Percentiles rank a stretch among this genome's conserved stretches.
Evolutionary conservation across 2,329 filamentous ascomycete species (phyloP).

Genomic region (Massarina eburnea): DNA sequence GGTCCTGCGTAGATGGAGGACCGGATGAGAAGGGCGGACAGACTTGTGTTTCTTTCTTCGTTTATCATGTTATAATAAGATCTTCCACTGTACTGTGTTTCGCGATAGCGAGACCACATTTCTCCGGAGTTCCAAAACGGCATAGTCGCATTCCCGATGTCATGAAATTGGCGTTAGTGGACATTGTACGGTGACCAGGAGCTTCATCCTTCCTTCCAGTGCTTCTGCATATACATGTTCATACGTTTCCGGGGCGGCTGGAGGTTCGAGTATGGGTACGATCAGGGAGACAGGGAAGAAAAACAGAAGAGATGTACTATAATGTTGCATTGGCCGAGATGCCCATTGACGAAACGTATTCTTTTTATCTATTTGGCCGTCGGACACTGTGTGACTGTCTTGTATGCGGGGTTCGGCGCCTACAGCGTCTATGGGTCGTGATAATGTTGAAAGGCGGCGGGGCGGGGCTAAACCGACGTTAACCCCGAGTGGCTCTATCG

Average conservation of each 20-base stretch:
- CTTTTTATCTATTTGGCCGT: neutral
- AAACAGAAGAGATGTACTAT: neutral
- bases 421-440: conserved; percentile 14
- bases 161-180: neutral
- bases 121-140: conserved; percentile 1
- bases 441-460: neutral
- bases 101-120: conserved; percentile 4
- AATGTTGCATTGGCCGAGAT: neutral
- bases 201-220: neutral
- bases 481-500: conserved; percentile 10
- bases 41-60: neutral
- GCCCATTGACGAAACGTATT: neutral
- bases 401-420: conserved; percentile 11
- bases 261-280: neutral
- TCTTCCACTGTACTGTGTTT: neutral
- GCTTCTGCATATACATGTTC: conserved; percentile 3
- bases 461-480: no score
- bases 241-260: conserved; percentile 13
- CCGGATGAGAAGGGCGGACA: neutral
- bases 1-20: neutral
- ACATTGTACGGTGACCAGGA: neutral
- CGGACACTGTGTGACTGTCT: neutral
- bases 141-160: neutral
- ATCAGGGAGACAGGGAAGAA: neutral
- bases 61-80: conserved; percentile 1